These are phyloP conservation scores for Brassica cretica DNA, from an alignment of 345 rosid species.

Conservation along the genomic window DNA sequence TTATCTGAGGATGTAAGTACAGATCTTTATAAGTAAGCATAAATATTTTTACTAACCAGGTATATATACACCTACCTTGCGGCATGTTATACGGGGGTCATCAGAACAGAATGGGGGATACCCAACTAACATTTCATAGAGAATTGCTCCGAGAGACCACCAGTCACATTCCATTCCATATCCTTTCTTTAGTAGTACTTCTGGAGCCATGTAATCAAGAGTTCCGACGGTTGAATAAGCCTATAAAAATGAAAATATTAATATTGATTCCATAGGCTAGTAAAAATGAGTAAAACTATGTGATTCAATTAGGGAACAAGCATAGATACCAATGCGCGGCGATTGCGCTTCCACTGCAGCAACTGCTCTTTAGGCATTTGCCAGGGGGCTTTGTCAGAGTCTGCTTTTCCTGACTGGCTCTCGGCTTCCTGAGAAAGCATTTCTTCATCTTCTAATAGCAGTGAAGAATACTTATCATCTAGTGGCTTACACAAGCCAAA, in stretches of 20 bases:
- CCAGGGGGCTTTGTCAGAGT: constrained; percentile 67
- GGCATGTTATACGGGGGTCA: constrained; percentile 91
- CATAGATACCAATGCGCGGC: constrained; percentile 77
- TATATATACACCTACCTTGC: constrained; percentile 62
- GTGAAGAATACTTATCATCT: constrained; percentile 82
- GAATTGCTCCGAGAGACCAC: constrained; percentile 99
- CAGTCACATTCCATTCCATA: constrained; percentile 99
- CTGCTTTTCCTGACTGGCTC: constrained; percentile 50
- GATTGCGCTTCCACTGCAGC: constrained; percentile 89
- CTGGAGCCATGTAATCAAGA: constrained; percentile 99
- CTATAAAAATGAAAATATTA: constrained; percentile 41
- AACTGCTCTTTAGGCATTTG: constrained; percentile 79
- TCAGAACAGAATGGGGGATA: constrained; percentile 99
- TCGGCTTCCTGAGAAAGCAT: constrained; percentile 54
- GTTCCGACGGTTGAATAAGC: constrained; percentile 99
- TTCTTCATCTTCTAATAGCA: constrained; percentile 74
- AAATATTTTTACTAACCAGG: constrained; percentile 15
- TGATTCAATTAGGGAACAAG: constrained; percentile 20
- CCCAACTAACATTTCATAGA: constrained; percentile 96
- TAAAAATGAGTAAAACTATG: constrained; percentile 2
- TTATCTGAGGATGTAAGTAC: constrained; percentile 56
- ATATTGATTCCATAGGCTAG: not conserved
- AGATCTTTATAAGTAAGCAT: constrained; percentile 31
- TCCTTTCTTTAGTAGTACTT: constrained; percentile 91
- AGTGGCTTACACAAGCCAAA: constrained; percentile 98